Evolutionary conservation across 257 asterid genomes (phyloP).

Genomic region (Mentha longifolia): DNA sequence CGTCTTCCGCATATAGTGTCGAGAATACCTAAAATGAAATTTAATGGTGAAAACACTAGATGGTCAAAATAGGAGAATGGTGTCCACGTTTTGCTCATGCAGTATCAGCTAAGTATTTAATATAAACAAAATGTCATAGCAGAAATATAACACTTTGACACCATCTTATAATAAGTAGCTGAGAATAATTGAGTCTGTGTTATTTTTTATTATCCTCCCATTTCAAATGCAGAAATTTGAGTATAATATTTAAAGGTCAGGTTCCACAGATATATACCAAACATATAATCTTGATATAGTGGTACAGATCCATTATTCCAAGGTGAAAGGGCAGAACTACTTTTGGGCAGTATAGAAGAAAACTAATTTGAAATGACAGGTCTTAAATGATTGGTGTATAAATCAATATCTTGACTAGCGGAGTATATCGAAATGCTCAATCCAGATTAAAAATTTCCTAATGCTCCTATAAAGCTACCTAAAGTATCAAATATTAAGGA

Average conservation of each 20-base stretch:
- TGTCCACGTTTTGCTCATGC: neutral
- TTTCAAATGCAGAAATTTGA: neutral
- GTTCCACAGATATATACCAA: neutral
- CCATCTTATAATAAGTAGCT: neutral
- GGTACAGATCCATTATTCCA: neutral
- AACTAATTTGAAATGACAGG: neutral
- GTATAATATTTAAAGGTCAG: neutral
- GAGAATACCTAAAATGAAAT: conserved; percentile 31
- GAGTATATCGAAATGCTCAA: neutral
- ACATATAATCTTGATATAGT: neutral
- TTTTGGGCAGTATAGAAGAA: neutral
- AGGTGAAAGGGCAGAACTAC: neutral
- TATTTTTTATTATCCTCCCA: neutral
- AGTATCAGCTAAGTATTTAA: neutral
- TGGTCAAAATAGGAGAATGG: neutral
- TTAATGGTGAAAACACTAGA: conserved; percentile 1
- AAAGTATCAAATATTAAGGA: neutral
- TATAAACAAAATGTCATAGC: conserved; percentile 1
- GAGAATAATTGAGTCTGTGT: neutral
- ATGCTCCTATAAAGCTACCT: neutral
- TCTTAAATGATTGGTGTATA: neutral
- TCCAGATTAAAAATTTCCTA: neutral
- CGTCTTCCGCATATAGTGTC: conserved; percentile 31
- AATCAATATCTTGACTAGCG: neutral
- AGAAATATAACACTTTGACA: neutral